Conservation (phyloP, 164 flowering plant genomes). For the Tetrastigma voinierianum region DNA sequence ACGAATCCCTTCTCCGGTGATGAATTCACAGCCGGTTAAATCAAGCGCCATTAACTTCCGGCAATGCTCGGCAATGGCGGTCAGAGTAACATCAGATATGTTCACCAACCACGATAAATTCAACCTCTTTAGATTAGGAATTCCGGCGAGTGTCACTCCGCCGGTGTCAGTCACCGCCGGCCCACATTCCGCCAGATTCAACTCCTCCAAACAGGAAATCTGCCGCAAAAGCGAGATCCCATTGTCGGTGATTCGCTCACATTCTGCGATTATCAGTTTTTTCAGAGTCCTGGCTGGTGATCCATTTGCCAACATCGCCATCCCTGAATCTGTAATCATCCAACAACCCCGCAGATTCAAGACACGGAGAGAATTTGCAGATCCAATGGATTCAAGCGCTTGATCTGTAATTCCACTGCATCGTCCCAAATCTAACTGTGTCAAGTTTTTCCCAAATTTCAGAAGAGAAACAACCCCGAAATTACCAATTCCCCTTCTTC, state of each 20-base stretch:
- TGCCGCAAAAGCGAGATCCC: conserved; percentile 9
- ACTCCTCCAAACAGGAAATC: conserved; percentile 11
- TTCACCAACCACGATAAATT: conserved; percentile 14
- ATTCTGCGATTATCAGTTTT: conserved; percentile 11
- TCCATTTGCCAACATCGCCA: conserved; percentile 11
- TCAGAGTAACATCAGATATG: conserved; percentile 4
- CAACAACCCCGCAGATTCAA: conserved; percentile 17
- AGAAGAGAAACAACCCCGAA: conserved; percentile 1
- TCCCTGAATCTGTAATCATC: conserved; percentile 12
- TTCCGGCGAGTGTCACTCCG: conserved; percentile 1
- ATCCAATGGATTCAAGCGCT: conserved; percentile 9
- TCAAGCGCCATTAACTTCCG: neutral
- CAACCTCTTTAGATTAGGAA: conserved; percentile 8
- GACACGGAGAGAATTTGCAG: neutral
- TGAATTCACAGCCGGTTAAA: conserved; percentile 16
- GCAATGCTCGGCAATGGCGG: conserved; percentile 9
- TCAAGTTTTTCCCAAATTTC: conserved; percentile 1
- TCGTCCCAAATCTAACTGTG: conserved; percentile 11
- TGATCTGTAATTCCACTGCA: conserved; percentile 9
- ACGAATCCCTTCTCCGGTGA: conserved; percentile 10
- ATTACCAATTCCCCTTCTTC: conserved; percentile 9
- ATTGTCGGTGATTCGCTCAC: conserved; percentile 10
- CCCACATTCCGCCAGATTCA: conserved; percentile 15
- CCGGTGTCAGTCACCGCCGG: conserved; percentile 10
- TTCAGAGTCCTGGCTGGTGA: conserved; percentile 2